These are phyloP conservation scores for Begonia fuchsioides DNA, from an alignment of 306 rosid species.

Conservation along the genomic window DNA sequence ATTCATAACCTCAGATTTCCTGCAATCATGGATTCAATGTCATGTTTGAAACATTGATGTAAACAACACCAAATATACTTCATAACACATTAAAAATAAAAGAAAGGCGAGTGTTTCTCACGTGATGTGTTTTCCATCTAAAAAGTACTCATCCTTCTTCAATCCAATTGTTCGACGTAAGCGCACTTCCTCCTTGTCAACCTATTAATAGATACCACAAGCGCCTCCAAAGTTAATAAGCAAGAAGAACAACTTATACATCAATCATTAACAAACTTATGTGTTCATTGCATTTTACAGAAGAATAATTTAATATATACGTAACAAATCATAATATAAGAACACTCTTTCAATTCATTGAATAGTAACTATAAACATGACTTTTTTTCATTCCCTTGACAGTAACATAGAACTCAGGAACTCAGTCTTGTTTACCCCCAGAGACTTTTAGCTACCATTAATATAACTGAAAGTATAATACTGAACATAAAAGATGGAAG, in stretches of 20 bases:
- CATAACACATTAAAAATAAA: not conserved
- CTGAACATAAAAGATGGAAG: no score
- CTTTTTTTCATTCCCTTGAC: no score
- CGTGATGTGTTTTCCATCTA: conserved; percentile 97
- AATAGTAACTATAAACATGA: no score
- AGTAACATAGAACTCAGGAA: no score
- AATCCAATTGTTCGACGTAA: conserved; percentile 77
- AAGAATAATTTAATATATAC: no score
- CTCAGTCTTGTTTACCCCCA: no score
- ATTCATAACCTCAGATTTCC: conserved; percentile 98
- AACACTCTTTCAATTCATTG: no score
- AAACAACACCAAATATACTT: not conserved
- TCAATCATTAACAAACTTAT: no score
- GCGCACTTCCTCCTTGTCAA: conserved; percentile 95
- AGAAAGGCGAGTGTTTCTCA: conserved; percentile 19
- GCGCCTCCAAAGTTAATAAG: conserved; percentile 1
- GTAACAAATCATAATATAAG: no score
- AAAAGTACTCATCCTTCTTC: conserved; percentile 88
- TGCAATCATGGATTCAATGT: conserved; percentile 18
- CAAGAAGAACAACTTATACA: not conserved
- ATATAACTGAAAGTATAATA: no score
- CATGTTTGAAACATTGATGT: conserved; percentile 3
- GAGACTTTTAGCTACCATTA: no score
- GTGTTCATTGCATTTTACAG: no score
- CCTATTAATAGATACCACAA: conserved; percentile 30